Evolutionary conservation across 805 yeast species (phyloP).

Genomic region (Jamesozyma hellenica): DNA sequence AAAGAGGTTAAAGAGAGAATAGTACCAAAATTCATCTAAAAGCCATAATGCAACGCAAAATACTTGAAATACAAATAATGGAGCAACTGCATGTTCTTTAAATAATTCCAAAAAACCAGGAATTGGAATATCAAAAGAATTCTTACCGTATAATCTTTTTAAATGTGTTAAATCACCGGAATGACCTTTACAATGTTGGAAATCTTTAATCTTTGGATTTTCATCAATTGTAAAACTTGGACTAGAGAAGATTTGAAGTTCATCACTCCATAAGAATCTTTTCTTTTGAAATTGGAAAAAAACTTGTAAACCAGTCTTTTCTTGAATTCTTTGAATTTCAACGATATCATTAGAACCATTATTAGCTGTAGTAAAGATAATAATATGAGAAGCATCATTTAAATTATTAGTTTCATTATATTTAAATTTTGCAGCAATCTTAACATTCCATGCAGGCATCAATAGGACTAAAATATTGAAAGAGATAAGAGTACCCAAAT

Average conservation of each 20-base stretch:
- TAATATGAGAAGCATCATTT: conserved; percentile 57
- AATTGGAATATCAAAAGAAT: conserved; percentile 87
- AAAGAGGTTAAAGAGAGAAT: conserved; percentile 79
- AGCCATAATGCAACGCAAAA: conserved; percentile 94
- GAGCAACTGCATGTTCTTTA: conserved; percentile 96
- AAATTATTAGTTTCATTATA: conserved; percentile 44
- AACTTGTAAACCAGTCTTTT: conserved; percentile 49
- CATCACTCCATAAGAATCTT: conserved; percentile 62
- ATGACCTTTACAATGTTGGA: conserved; percentile 49
- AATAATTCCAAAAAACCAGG: conserved; percentile 86
- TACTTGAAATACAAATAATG: conserved; percentile 91
- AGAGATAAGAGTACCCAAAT: conserved; percentile 61
- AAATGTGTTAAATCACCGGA: conserved; percentile 40
- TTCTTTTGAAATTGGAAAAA: conserved; percentile 87
- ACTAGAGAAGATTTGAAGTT: conserved; percentile 53
- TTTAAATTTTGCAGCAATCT: conserved; percentile 59
- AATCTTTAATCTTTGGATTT: conserved; percentile 43
- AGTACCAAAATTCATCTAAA: conserved; percentile 95
- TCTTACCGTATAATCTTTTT: conserved; percentile 64
- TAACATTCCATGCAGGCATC: conserved; percentile 89
- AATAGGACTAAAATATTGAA: conserved; percentile 69
- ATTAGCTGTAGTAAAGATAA: conserved; percentile 74
- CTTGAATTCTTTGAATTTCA: conserved; percentile 42
- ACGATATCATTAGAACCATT: conserved; percentile 80
- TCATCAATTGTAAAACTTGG: conserved; percentile 63